Percentiles rank a stretch among this genome's conserved stretches.
Evolutionary conservation across 2,329 filamentous ascomycete species (phyloP).

Genomic region (Tympanopsis confertula): DNA sequence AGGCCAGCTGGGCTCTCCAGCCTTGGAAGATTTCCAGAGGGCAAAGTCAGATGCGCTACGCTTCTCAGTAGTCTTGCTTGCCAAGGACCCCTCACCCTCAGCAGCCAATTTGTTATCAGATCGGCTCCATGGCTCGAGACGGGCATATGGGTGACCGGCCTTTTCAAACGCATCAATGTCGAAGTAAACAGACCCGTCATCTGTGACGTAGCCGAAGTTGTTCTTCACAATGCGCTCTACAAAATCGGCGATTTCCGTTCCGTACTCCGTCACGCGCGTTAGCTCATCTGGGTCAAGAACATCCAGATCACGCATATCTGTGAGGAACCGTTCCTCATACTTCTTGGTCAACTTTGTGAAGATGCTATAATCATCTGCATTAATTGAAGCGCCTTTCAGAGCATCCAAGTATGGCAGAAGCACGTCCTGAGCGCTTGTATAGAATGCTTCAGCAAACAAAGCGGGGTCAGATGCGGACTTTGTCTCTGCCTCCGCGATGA

Average conservation of each 20-base stretch:
- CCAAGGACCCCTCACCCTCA: constrained; percentile 79
- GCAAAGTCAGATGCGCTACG: constrained; percentile 75
- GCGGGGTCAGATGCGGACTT: background rate
- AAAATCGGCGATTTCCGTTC: constrained; percentile 50
- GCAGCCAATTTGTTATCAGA: constrained; percentile 74
- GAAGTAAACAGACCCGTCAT: constrained; percentile 83
- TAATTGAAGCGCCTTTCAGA: background rate
- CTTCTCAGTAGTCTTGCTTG: constrained; percentile 52
- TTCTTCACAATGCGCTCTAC: constrained; percentile 53
- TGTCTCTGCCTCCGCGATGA: background rate
- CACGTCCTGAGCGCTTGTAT: constrained; percentile 14
- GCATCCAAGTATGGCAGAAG: constrained; percentile 48
- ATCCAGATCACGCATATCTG: constrained; percentile 52
- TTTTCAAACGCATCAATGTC: constrained; percentile 80
- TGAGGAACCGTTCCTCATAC: constrained; percentile 54
- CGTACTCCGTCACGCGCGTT: constrained; percentile 56
- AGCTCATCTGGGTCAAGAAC: constrained; percentile 48
- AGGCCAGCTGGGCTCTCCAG: constrained; percentile 80
- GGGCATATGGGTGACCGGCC: constrained; percentile 73
- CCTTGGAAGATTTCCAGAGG: constrained; percentile 84
- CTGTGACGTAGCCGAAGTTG: constrained; percentile 46
- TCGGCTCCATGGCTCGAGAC: constrained; percentile 73
- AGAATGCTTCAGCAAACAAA: background rate
- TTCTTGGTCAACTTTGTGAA: constrained; percentile 53
- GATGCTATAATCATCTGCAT: constrained; percentile 40